Conservation (phyloP, 2,329 filamentous ascomycete genomes). For the Grosmannia huntii region DNA sequence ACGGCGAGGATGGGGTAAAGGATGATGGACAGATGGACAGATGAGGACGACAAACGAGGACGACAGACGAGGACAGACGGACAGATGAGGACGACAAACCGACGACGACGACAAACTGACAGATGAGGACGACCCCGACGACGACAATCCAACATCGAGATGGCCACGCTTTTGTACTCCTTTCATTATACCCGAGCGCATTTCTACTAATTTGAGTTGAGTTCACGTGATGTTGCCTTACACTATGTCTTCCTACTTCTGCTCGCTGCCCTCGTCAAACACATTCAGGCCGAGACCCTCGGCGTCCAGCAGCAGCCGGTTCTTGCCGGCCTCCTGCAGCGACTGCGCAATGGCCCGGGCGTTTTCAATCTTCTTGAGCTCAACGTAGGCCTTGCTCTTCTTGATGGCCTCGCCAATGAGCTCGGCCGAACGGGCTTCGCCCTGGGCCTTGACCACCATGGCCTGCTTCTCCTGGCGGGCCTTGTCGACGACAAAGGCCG, state of each 20-base stretch:
- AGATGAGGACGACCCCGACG: too few species aligned
- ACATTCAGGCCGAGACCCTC: conserved; percentile 89
- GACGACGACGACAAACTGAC: too few species aligned
- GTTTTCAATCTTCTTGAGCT: conserved; percentile 97
- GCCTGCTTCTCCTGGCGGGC: conserved; percentile 98
- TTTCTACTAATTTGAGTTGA: not conserved
- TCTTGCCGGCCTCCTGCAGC: conserved; percentile 75
- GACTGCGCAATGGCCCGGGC: conserved; percentile 78
- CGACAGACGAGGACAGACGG: not conserved
- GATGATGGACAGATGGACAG: too few species aligned
- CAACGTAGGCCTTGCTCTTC: conserved; percentile 95
- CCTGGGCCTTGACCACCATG: conserved; percentile 94
- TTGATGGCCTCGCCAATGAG: conserved; percentile 98
- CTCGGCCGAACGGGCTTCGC: conserved; percentile 95
- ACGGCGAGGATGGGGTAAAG: conserved; percentile 1
- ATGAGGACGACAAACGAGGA: too few species aligned
- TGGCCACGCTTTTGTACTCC: too few species aligned
- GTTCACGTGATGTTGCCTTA: not conserved
- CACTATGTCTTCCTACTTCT: conserved; percentile 29
- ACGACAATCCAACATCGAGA: too few species aligned
- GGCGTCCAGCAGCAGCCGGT: conserved; percentile 87
- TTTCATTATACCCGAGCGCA: conserved; percentile 4
- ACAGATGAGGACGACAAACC: too few species aligned
- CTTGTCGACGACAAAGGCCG: conserved; percentile 97
- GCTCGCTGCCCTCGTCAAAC: conserved; percentile 34